A percentile compares a stretch with the other conserved stretches of the same genome.
phyloP scores from a whole-genome alignment of 2,329 filamentous ascomycete genomes.

The Fusarium compactum region DNA sequence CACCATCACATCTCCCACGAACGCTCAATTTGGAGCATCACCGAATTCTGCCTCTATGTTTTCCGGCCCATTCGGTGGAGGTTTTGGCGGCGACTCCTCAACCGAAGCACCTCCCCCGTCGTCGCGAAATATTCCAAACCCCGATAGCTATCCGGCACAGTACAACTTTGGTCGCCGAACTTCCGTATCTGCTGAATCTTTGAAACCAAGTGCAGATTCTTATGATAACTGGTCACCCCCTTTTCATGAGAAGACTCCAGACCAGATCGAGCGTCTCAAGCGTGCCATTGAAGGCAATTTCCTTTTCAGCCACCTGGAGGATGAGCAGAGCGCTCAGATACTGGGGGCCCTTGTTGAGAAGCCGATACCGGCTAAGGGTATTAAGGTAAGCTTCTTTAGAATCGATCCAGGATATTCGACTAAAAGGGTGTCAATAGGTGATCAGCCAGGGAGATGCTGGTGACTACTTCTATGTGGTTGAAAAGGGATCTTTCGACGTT shows the following conservation, averaged over 20 bases:
- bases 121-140: slow-evolving; percentile 63
- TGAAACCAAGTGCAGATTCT: slow-evolving; percentile 86
- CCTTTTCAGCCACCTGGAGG: slow-evolving; percentile 92
- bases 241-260: slow-evolving; percentile 81
- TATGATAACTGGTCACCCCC: slow-evolving; percentile 94
- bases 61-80: slow-evolving; percentile 63
- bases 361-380: slow-evolving; percentile 90
- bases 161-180: slow-evolving; percentile 95
- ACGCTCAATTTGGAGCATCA: slow-evolving; percentile 65
- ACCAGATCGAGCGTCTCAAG: slow-evolving; percentile 84
- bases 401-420: background rate
- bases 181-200: slow-evolving; percentile 95
- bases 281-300: slow-evolving; percentile 90
- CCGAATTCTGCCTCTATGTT: slow-evolving; percentile 56
- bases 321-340: slow-evolving; percentile 89
- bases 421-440: slow-evolving; percentile 69
- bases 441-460: slow-evolving; percentile 96
- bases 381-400: slow-evolving; percentile 65
- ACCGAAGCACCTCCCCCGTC: slow-evolving; percentile 61
- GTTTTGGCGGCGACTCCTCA: slow-evolving; percentile 59
- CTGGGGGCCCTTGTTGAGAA: slow-evolving; percentile 94
- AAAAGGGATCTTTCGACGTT: slow-evolving; percentile 90
- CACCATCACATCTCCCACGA: slow-evolving; percentile 79
- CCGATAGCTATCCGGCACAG: slow-evolving; percentile 85
- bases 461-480: slow-evolving; percentile 98